These are phyloP conservation scores for Phytopythium litorale DNA, from an alignment of 352 stramenopile genomes.

Conservation along the genomic window DNA sequence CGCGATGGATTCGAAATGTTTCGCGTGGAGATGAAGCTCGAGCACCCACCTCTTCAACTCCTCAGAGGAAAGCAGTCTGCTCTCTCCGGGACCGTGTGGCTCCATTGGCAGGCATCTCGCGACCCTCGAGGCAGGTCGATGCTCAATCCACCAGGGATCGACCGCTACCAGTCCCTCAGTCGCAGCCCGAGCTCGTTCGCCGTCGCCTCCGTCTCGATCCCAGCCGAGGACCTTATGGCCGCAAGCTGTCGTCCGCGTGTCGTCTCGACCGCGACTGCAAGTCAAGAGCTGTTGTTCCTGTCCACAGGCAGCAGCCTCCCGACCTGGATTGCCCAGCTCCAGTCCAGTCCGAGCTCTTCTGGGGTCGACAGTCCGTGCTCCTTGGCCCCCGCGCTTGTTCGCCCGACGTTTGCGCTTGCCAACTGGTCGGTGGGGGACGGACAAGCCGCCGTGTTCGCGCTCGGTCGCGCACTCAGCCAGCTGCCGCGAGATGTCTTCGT, in stretches of 20 bases:
- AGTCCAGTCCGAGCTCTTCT: not conserved
- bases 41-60: not conserved
- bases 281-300: slow-evolving; percentile 34
- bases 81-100: slow-evolving; percentile 20
- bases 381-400: slow-evolving; percentile 16
- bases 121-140: not conserved
- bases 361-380: not conserved
- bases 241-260: not conserved
- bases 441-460: slow-evolving; percentile 21
- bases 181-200: slow-evolving; percentile 10
- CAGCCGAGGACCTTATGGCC: slow-evolving; percentile 11
- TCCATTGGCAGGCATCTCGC: slow-evolving; percentile 17
- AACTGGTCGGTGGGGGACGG: slow-evolving; percentile 14
- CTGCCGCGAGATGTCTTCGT: slow-evolving; percentile 38
- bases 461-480: slow-evolving; percentile 22
- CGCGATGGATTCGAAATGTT: not conserved
- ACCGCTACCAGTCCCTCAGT: not conserved
- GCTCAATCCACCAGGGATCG: not conserved
- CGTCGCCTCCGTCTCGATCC: slow-evolving; percentile 21
- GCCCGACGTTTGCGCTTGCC: slow-evolving; percentile 35
- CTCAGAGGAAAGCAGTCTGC: not conserved
- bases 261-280: slow-evolving; percentile 6
- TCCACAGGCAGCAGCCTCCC: slow-evolving; percentile 37
- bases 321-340: slow-evolving; percentile 12
- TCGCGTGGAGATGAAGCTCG: not conserved